Conservation (phyloP, 805 yeast species). For the Debaryomyces prosopidis region DNA sequence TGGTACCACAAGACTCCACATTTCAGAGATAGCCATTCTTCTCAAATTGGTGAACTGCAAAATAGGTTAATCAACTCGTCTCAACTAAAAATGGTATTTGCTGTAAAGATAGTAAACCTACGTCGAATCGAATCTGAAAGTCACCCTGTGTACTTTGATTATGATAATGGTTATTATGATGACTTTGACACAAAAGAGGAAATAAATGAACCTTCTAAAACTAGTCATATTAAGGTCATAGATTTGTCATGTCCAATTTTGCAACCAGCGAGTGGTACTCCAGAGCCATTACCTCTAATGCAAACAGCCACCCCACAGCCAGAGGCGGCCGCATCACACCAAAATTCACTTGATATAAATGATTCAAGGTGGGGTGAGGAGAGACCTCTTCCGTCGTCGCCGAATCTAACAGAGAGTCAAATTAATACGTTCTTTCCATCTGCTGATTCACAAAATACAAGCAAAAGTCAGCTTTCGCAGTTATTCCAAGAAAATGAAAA, state of each 20-base stretch:
- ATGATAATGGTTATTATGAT: constrained; percentile 12
- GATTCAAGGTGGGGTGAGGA: neutral
- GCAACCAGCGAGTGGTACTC: neutral
- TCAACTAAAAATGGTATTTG: constrained; percentile 15
- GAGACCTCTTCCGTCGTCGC: constrained; percentile 15
- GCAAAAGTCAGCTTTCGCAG: neutral
- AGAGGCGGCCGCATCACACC: constrained; percentile 1
- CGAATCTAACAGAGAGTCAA: constrained; percentile 12
- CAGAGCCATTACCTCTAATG: neutral
- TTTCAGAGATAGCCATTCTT: constrained; percentile 8
- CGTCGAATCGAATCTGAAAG: constrained; percentile 9
- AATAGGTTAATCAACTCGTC: neutral
- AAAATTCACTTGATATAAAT: neutral
- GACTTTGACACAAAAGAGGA: constrained; percentile 3
- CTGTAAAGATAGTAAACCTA: constrained; percentile 12
- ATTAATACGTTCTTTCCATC: constrained; percentile 5
- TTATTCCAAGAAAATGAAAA: neutral
- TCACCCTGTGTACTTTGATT: constrained; percentile 26
- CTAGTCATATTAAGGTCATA: constrained; percentile 5
- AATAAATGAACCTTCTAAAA: neutral
- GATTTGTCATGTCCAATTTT: constrained; percentile 9
- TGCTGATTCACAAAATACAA: neutral
- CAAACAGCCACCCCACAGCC: constrained; percentile 3
- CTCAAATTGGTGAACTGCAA: neutral
- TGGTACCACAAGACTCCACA: constrained; percentile 29